Evolutionary conservation across 768 basidiomycete species (phyloP).

Genomic region (Calvatia gigantea): DNA sequence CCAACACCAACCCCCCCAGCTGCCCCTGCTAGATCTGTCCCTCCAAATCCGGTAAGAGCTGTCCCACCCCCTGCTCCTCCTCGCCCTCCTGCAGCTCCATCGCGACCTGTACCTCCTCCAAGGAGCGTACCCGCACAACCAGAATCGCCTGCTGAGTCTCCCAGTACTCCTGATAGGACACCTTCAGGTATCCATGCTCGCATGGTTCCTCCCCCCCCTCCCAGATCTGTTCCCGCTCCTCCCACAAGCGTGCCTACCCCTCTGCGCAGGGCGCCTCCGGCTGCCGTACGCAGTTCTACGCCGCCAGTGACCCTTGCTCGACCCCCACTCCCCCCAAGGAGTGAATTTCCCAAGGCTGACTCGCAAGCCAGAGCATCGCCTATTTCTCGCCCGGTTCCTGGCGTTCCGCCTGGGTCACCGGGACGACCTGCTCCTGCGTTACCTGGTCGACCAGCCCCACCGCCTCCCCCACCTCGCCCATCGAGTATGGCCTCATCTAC

Average conservation of each 20-base stretch:
- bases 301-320: slow-evolving; percentile 32
- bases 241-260: slow-evolving; percentile 28
- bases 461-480: slow-evolving; percentile 37
- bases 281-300: slow-evolving; percentile 32
- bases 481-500: slow-evolving; percentile 25
- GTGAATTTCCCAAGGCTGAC: slow-evolving; percentile 32
- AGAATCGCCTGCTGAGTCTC: slow-evolving; percentile 1
- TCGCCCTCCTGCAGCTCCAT: slow-evolving; percentile 4
- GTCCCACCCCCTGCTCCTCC: slow-evolving; percentile 5
- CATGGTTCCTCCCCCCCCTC: slow-evolving; percentile 26
- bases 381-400: slow-evolving; percentile 25
- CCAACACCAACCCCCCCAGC: slow-evolving; percentile 19
- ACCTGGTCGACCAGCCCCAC: slow-evolving; percentile 21
- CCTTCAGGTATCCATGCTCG: slow-evolving; percentile 18
- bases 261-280: slow-evolving; percentile 24
- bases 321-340: slow-evolving; percentile 19
- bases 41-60: background rate
- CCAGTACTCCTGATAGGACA: background rate
- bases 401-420: slow-evolving; percentile 29
- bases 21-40: background rate
- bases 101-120: slow-evolving; percentile 3
- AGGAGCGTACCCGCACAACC: background rate
- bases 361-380: slow-evolving; percentile 33
- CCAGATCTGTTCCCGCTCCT: slow-evolving; percentile 27
- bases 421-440: slow-evolving; percentile 17